A percentile compares a stretch with the other conserved stretches of the same genome.
Conservation (phyloP, 148 eudicot genomes). For the Selenicereus undatus region DNA sequence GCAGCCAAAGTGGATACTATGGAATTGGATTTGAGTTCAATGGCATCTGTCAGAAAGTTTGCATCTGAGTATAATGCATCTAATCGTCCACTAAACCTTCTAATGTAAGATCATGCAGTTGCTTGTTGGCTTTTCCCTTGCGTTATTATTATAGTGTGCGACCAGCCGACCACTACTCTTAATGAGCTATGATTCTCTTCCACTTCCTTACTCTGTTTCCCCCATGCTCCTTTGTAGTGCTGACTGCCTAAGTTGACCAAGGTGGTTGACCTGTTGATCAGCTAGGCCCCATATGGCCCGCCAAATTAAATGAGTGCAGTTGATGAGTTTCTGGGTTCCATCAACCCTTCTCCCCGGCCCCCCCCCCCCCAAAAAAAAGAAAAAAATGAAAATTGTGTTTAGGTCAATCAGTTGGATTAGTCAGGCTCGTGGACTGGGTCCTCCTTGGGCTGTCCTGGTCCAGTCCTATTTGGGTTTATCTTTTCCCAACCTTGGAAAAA, state of each 20-base stretch:
- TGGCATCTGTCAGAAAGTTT: slow-evolving; percentile 64
- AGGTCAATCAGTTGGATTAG: not conserved
- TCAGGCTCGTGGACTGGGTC: not conserved
- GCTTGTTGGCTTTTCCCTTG: not conserved
- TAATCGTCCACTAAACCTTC: slow-evolving; percentile 57
- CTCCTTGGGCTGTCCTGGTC: not conserved
- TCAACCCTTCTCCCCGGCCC: not conserved
- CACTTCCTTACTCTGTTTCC: too few species aligned
- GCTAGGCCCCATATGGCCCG: not conserved
- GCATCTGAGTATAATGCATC: slow-evolving; percentile 54
- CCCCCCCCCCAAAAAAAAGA: not conserved
- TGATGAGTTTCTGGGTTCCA: not conserved
- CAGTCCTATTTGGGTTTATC: too few species aligned
- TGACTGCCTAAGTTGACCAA: not conserved
- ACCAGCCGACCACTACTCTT: not conserved
- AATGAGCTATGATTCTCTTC: not conserved
- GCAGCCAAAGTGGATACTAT: slow-evolving; percentile 68
- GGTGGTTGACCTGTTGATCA: not conserved
- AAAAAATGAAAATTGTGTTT: too few species aligned
- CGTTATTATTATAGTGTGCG: not conserved
- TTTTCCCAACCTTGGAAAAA: too few species aligned
- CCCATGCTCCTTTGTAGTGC: not conserved
- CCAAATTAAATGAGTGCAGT: not conserved
- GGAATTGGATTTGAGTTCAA: slow-evolving; percentile 82
- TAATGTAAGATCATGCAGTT: slow-evolving; percentile 51